Conservation (phyloP, 1,284 basidiomycete species). For the Rhizoctonia solani region DNA sequence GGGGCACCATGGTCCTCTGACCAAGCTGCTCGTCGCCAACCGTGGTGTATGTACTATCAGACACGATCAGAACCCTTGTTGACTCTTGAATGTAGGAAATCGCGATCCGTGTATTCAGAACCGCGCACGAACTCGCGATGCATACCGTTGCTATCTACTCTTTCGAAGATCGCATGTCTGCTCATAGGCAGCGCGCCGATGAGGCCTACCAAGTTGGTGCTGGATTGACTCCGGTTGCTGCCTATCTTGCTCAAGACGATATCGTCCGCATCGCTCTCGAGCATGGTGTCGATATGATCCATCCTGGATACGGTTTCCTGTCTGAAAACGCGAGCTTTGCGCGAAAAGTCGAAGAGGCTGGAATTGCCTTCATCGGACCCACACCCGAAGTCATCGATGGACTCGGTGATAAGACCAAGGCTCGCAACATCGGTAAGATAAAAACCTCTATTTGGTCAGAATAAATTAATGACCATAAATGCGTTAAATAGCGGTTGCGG, state of each 20-base stretch:
- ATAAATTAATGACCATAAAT: conserved; percentile 6
- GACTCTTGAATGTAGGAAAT: conserved; percentile 74
- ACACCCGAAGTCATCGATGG: conserved; percentile 96
- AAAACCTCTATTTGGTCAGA: conserved; percentile 32
- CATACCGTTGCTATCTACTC: conserved; percentile 99
- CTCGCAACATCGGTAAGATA: conserved; percentile 74
- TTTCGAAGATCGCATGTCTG: conserved; percentile 93
- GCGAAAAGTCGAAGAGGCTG: conserved; percentile 94
- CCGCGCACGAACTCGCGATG: conserved; percentile 98
- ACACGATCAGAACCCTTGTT: conserved; percentile 7
- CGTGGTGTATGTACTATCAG: conserved; percentile 69
- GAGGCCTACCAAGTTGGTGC: conserved; percentile 98
- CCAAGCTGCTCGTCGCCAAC: conserved; percentile 94
- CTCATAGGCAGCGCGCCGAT: conserved; percentile 97
- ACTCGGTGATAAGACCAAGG: conserved; percentile 99
- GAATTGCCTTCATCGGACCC: conserved; percentile 96
- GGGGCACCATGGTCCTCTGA: conserved; percentile 86
- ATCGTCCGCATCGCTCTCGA: conserved; percentile 95
- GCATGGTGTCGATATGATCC: conserved; percentile 99
- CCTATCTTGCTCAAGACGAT: conserved; percentile 97
- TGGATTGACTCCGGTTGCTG: conserved; percentile 92
- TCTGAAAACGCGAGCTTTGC: conserved; percentile 97
- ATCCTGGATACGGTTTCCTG: conserved; percentile 98
- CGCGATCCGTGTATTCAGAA: conserved; percentile 97
- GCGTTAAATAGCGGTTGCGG: conserved; percentile 67